Conservation (phyloP, 169 alveolate species). For the Eimeria zaria region DNA sequence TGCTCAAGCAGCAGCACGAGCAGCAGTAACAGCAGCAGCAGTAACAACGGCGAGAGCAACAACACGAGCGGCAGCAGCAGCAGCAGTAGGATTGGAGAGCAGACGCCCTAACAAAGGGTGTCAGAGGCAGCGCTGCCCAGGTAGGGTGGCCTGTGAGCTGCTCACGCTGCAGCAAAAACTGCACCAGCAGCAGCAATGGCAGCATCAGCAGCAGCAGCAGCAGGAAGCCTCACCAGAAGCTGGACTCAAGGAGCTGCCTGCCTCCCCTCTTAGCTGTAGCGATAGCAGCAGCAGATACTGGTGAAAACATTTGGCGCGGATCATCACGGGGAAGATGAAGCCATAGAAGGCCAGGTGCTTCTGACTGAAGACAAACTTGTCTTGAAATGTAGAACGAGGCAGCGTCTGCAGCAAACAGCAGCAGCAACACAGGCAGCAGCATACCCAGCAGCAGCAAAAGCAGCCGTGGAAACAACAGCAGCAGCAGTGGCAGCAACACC, state of each 20-base stretch:
- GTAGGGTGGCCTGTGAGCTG: too few relatives aligned
- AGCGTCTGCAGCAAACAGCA: constrained; percentile 38
- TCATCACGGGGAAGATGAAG: constrained; percentile 81
- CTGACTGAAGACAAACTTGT: constrained; percentile 72
- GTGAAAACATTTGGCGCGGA: constrained; percentile 81
- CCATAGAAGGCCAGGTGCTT: constrained; percentile 76
- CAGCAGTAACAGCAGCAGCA: too few relatives aligned
- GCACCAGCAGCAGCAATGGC: background rate
- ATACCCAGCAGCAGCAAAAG: background rate
- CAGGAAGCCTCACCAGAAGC: background rate
- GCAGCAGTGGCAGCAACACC: background rate
- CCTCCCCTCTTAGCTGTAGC: constrained; percentile 10
- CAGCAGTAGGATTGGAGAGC: too few relatives aligned
- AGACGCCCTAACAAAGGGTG: too few relatives aligned
- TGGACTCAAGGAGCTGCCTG: background rate
- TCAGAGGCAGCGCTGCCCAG: too few relatives aligned
- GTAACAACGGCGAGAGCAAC: background rate
- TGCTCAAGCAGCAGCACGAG: too few relatives aligned
- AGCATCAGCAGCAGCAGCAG: background rate
- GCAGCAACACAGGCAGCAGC: background rate
- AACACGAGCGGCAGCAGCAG: background rate
- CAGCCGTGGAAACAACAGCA: background rate
- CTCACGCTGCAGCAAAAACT: too few relatives aligned
- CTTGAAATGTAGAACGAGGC: background rate
- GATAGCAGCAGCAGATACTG: constrained; percentile 63